These are phyloP conservation scores for Hemileccinum rubropunctum DNA, from an alignment of 768 basidiomycete genomes.

Conservation along the genomic window DNA sequence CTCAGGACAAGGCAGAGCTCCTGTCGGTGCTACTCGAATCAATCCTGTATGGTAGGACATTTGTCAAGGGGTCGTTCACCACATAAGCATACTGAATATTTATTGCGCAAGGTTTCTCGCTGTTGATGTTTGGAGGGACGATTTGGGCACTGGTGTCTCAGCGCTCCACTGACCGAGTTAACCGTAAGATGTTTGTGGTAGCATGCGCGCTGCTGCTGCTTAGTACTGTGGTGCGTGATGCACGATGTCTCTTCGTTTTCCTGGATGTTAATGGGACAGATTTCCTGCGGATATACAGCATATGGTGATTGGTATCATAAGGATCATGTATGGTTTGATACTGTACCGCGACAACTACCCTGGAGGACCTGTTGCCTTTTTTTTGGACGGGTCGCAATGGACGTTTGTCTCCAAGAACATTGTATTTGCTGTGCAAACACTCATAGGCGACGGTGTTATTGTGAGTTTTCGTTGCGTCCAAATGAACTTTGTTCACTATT, in stretches of 20 bases:
- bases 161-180: background rate
- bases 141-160: conserved; percentile 18
- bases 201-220: conserved; percentile 20
- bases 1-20: too few species aligned
- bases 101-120: conserved; percentile 24
- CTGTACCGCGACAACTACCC: conserved; percentile 3
- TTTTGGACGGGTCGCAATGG: conserved; percentile 17
- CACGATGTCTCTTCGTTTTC: background rate
- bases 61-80: too few species aligned
- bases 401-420: conserved; percentile 22
- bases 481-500: background rate
- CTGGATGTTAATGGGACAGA: too few species aligned
- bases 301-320: conserved; percentile 14
- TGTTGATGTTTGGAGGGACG: conserved; percentile 31
- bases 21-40: too few species aligned
- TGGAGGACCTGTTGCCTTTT: conserved; percentile 22
- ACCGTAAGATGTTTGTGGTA: conserved; percentile 1
- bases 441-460: conserved; percentile 24
- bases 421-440: conserved; percentile 13
- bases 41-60: too few species aligned
- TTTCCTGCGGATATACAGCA: conserved; percentile 7
- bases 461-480: conserved; percentile 3
- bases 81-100: background rate
- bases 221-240: conserved; percentile 24
- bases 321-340: conserved; percentile 20